These are phyloP conservation scores for Papiliotrema fonsecae DNA, from an alignment of 1,284 basidiomycete genomes.

Conservation along the genomic window DNA sequence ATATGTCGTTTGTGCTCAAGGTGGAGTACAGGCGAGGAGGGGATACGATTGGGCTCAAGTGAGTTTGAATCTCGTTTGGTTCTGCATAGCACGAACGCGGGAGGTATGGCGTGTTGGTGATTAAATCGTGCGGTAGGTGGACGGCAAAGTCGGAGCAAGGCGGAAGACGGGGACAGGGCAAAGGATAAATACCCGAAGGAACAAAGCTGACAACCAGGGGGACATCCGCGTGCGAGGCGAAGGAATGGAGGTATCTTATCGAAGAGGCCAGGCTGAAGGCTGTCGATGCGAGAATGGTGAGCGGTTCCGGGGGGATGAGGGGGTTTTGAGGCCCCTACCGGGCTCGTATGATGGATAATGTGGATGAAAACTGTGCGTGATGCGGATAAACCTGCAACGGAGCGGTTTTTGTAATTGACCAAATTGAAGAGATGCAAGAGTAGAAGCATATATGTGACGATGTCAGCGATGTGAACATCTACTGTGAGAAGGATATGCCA, in stretches of 20 bases:
- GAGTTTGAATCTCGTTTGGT: conserved; percentile 10
- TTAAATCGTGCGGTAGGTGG: background rate
- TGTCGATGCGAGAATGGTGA: conserved; percentile 2
- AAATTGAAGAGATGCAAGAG: no score
- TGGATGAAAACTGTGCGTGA: no score
- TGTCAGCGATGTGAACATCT: no score
- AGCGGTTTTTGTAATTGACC: no score
- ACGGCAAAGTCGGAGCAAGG: background rate
- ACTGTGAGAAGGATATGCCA: no score
- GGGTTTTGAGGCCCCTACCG: no score
- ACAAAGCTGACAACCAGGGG: conserved; percentile 1
- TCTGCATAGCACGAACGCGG: background rate
- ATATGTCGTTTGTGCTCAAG: conserved; percentile 59
- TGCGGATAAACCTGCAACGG: no score
- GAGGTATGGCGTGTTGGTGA: background rate
- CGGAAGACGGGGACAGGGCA: no score
- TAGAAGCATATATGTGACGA: no score
- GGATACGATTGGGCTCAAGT: conserved; percentile 58
- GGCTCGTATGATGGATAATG: no score
- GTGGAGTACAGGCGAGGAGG: conserved; percentile 69
- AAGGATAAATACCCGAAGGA: no score
- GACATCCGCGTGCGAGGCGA: background rate
- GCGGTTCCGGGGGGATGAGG: background rate
- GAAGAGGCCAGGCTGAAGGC: conserved; percentile 1
- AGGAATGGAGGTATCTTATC: conserved; percentile 2